phyloP scores from a whole-genome alignment of 2,329 filamentous ascomycete genomes.

The Arthroderma uncinatum region DNA sequence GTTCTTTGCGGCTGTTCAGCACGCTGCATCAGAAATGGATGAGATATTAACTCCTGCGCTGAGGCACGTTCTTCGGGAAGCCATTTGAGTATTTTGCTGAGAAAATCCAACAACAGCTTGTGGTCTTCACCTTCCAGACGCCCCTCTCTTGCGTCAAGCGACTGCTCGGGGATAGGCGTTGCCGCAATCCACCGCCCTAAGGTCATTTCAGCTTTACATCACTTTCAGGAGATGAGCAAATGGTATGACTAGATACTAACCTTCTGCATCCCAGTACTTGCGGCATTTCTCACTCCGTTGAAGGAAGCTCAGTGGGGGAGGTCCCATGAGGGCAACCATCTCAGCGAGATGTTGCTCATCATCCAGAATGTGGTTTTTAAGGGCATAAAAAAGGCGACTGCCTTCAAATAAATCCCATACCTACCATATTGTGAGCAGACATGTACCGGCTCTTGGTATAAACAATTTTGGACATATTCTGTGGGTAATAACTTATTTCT shows the following conservation, averaged over 20 bases:
- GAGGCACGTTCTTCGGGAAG: conserved; percentile 17
- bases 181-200: conserved; percentile 6
- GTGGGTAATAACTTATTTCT: too few species aligned
- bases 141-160: neutral
- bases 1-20: too few species aligned
- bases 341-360: conserved; percentile 19
- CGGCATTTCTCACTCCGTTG: conserved; percentile 14
- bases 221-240: too few species aligned
- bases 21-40: conserved; percentile 12
- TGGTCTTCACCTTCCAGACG: conserved; percentile 20
- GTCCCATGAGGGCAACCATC: conserved; percentile 16
- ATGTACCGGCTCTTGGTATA: neutral
- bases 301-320: conserved; percentile 14
- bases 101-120: conserved; percentile 13
- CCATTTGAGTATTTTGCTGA: conserved; percentile 16
- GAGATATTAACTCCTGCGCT: conserved; percentile 12
- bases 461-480: conserved; percentile 10
- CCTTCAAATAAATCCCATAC: conserved; percentile 10
- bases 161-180: conserved; percentile 12
- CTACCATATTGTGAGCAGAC: neutral
- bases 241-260: too few species aligned
- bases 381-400: conserved; percentile 1
- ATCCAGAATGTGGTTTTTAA: neutral
- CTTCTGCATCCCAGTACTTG: conserved; percentile 20
- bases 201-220: too few species aligned